Conservation (phyloP, 371 early-diverging fungal species). For the Conidiobolus incongruus region DNA sequence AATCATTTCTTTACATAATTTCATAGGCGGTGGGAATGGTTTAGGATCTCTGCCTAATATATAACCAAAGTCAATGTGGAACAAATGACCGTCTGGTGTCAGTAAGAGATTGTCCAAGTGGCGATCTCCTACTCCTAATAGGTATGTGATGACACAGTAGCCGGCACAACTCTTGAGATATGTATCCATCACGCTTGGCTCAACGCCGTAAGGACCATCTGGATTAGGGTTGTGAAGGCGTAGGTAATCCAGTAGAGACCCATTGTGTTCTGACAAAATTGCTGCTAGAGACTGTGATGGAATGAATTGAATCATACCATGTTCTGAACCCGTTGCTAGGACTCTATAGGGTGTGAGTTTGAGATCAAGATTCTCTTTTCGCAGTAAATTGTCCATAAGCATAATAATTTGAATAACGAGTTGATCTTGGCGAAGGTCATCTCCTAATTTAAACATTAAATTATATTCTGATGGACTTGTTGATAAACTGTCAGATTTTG, state of each 20-base stretch:
- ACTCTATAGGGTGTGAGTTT: constrained; percentile 83
- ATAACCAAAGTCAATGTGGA: constrained; percentile 97
- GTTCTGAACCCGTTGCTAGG: constrained; percentile 76
- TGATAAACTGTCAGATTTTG: too few relatives aligned
- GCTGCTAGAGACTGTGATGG: constrained; percentile 65
- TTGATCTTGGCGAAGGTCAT: constrained; percentile 95
- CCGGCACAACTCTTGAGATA: constrained; percentile 92
- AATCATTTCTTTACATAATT: constrained; percentile 96
- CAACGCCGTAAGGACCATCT: constrained; percentile 38
- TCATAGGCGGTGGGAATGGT: constrained; percentile 97
- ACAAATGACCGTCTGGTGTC: constrained; percentile 67
- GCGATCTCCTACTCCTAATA: constrained; percentile 97
- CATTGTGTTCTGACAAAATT: constrained; percentile 67
- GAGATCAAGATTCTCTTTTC: constrained; percentile 85
- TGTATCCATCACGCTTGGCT: constrained; percentile 71
- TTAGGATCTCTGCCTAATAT: constrained; percentile 96
- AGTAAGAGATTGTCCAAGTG: constrained; percentile 92
- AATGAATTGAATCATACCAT: constrained; percentile 74
- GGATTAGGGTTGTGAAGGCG: constrained; percentile 39
- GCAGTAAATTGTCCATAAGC: constrained; percentile 80
- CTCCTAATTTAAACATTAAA: constrained; percentile 88
- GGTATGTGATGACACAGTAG: constrained; percentile 93
- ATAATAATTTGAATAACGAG: constrained; percentile 88
- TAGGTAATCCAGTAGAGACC: constrained; percentile 58
- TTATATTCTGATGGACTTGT: constrained; percentile 1